Conservation (phyloP, 2,329 filamentous ascomycete genomes). For the Zalaria sp. region DNA sequence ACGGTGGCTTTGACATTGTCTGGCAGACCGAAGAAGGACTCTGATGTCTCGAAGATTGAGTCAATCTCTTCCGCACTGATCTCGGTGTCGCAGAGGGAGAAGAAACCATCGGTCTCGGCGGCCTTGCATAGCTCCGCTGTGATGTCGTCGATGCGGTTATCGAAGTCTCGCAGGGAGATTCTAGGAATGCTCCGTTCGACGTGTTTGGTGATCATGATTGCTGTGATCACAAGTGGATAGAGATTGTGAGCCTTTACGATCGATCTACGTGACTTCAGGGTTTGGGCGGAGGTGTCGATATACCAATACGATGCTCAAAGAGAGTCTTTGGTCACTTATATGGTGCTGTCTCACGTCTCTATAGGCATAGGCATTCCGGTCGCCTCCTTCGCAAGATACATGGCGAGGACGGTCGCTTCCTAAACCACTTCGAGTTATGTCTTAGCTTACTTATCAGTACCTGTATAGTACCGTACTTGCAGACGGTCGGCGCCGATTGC, state of each 20-base stretch:
- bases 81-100: slow-evolving; percentile 42
- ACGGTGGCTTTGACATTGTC: slow-evolving; percentile 38
- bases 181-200: slow-evolving; percentile 30
- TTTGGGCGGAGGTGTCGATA: too few relatives aligned
- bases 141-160: slow-evolving; percentile 38
- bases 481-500: too few relatives aligned
- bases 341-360: too few relatives aligned
- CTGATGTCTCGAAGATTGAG: slow-evolving; percentile 35
- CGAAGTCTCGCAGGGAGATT: slow-evolving; percentile 42
- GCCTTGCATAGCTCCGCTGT: slow-evolving; percentile 37
- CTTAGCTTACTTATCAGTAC: too few relatives aligned
- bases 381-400: neutral
- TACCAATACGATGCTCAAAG: too few relatives aligned
- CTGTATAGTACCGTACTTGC: too few relatives aligned
- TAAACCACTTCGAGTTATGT: neutral
- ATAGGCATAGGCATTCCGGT: neutral
- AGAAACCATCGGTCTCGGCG: slow-evolving; percentile 47
- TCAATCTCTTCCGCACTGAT: slow-evolving; percentile 36
- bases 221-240: neutral
- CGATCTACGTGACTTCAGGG: too few relatives aligned
- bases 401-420: neutral
- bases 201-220: slow-evolving; percentile 19
- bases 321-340: too few relatives aligned
- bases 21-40: slow-evolving; percentile 40
- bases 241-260: too few relatives aligned